These are phyloP conservation scores for Omphalea diandra DNA, from an alignment of 441 rosid genomes.

Conservation along the genomic window DNA sequence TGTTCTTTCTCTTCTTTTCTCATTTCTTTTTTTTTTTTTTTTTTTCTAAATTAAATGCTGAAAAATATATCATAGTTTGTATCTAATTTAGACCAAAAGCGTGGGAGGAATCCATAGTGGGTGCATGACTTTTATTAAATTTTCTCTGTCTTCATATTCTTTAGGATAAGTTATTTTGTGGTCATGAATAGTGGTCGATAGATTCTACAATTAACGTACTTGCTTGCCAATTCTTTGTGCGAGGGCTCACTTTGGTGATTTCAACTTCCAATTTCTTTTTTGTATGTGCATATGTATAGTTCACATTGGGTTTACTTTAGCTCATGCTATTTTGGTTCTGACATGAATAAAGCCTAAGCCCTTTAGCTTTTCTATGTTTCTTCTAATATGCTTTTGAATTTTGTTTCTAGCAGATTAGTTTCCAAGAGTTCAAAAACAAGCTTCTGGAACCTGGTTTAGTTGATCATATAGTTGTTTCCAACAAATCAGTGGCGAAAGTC, in stretches of 20 bases:
- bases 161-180: background rate
- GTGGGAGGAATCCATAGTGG: background rate
- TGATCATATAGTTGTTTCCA: conserved; percentile 58
- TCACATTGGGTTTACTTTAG: background rate
- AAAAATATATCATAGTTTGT: background rate
- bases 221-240: background rate
- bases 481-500: conserved; percentile 70
- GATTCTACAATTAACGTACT: background rate
- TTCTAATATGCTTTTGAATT: background rate
- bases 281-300: background rate
- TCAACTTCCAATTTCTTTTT: background rate
- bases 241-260: background rate
- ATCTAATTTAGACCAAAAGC: background rate
- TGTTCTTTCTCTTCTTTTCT: background rate
- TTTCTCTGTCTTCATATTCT: too few relatives aligned
- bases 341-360: background rate
- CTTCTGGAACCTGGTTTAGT: conserved; percentile 66
- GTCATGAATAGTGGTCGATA: background rate
- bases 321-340: background rate
- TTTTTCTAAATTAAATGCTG: too few relatives aligned
- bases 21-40: too few relatives aligned
- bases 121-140: too few relatives aligned
- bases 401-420: conserved; percentile 51
- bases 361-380: background rate
- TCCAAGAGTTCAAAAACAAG: conserved; percentile 76